These are phyloP conservation scores for Chrysanthemum makinoi DNA, from an alignment of 129 eudicot genomes.

Conservation along the genomic window DNA sequence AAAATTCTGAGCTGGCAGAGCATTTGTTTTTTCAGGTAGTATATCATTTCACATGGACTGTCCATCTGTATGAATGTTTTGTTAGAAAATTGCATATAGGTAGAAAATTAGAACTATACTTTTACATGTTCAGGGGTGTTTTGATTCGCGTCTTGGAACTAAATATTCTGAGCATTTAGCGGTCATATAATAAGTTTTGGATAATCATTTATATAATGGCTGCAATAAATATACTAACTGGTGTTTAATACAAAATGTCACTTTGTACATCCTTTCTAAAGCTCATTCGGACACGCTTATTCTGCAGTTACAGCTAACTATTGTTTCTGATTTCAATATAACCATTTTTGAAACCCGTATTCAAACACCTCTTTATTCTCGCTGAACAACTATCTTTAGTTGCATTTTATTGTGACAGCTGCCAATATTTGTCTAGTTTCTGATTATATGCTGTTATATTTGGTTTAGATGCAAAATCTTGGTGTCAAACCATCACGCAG, in stretches of 20 bases:
- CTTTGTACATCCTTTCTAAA: too few species aligned
- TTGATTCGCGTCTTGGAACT: too few species aligned
- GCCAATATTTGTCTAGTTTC: background rate
- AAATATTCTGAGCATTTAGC: background rate
- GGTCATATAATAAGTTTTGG: background rate
- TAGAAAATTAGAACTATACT: conserved; percentile 3
- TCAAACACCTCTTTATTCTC: background rate
- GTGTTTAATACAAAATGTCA: background rate
- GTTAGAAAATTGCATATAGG: background rate
- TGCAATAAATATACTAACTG: background rate
- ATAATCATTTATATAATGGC: background rate
- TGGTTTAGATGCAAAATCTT: conserved; percentile 78
- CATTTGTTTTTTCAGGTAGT: conserved; percentile 72
- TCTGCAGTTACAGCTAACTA: too few species aligned
- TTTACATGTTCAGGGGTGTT: background rate
- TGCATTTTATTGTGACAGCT: background rate
- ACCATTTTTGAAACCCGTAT: too few species aligned
- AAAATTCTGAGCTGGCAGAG: conserved; percentile 57
- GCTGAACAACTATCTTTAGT: background rate
- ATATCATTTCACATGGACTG: conserved; percentile 3
- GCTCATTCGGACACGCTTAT: too few species aligned
- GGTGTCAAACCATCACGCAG: conserved; percentile 69
- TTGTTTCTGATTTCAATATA: too few species aligned
- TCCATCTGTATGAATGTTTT: background rate
- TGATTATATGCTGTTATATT: conserved; percentile 14